Conservation (phyloP, 148 eudicot genomes). For the Tetragonia tetragonoides region DNA sequence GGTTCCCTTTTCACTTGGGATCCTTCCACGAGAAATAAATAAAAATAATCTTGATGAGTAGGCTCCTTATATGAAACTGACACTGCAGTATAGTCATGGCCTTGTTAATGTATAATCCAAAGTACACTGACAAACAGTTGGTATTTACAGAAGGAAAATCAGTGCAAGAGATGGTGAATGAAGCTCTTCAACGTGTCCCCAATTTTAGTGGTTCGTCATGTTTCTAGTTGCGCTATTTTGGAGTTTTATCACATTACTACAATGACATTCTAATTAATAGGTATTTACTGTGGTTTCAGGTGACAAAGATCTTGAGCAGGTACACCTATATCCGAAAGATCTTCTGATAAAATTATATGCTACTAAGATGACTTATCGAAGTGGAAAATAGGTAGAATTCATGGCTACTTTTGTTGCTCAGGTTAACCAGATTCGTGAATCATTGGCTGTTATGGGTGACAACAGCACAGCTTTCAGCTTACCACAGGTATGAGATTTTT, state of each 20-base stretch:
- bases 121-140: constrained; percentile 9
- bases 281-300: constrained; percentile 48
- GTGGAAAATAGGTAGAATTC: constrained; percentile 8
- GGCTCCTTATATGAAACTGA: not conserved
- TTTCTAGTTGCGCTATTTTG: constrained; percentile 2
- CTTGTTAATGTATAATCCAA: not conserved
- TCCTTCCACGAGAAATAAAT: not conserved
- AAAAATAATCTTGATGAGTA: not conserved
- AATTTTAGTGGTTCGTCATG: constrained; percentile 65
- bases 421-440: constrained; percentile 95
- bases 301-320: constrained; percentile 92
- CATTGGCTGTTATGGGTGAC: constrained; percentile 92
- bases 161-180: constrained; percentile 89
- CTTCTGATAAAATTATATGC: not conserved
- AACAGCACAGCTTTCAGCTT: constrained; percentile 96
- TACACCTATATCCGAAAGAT: constrained; percentile 19
- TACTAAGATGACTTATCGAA: constrained; percentile 4
- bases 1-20: not conserved
- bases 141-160: constrained; percentile 81
- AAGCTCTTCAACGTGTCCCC: constrained; percentile 83
- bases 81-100: not conserved
- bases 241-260: constrained; percentile 1
- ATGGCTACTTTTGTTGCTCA: constrained; percentile 27
- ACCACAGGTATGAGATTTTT: constrained; percentile 65
- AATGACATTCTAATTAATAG: constrained; percentile 25